Evolutionary conservation across 257 asterid genomes (phyloP), one percentile per base, ranked within the genome.

Genomic region (Perilla frutescens): DNA sequence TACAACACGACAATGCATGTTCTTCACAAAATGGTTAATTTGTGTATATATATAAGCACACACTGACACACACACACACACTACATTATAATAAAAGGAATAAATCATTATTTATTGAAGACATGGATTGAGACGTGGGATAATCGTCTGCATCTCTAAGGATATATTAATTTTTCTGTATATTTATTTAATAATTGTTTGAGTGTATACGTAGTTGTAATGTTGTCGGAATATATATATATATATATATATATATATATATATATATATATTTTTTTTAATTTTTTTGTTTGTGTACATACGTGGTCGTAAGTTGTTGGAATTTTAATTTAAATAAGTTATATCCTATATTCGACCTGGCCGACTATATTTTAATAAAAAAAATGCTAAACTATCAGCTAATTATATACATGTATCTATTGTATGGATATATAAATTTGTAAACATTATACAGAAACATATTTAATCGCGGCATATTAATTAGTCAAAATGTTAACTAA

Each of bases 1-100:
- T 70, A 62, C 72, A 76, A 54, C 81, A 76, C 81, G 76, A 62
- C 76, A 76, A 70, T 62, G 71, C 55, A 62, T 43, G 71, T 45
- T 60, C 14, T 36, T 6, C 5, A 65, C 59, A 53, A 12, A 29
- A 6, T 7, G 56, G 4, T 14, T 51, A 3, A 1, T 20, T 20
- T 20, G 26, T 20, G 1, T 20, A 20, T 20, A 20, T 20, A 20
- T 20, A 20, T 20, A 20, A 20, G 37, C 4, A 34, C 1, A 34
- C 37, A 40, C 26, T 20, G 26, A 31, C 56, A 59, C 40, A 41
- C 13, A 32, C 57, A 71, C 34, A 3, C 54, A 6, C 32, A 20
- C 8, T 15, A 39, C 32, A 29, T 20, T 20, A 20, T 20, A 20
- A 15, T 3, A n/a, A 13, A 3, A 50, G 34, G 49, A 74, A 44